Evolutionary conservation across 2,329 filamentous ascomycete genomes (phyloP).

Genomic region (Penicillium sp.): DNA sequence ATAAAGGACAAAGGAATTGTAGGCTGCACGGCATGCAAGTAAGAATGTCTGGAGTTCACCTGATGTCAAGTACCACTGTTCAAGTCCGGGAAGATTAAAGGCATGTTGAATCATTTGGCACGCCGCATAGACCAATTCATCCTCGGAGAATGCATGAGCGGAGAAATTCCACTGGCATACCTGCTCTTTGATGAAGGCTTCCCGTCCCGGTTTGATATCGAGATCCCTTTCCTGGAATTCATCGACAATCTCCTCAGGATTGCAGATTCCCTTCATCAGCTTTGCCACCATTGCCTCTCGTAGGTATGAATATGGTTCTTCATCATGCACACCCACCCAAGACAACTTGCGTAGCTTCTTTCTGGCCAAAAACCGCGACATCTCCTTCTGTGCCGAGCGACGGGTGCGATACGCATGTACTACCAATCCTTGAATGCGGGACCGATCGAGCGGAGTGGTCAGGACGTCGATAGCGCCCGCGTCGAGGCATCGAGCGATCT

Average conservation of each 20-base stretch:
- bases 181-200: slow-evolving; percentile 64
- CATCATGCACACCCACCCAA: slow-evolving; percentile 84
- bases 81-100: slow-evolving; percentile 75
- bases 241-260: slow-evolving; percentile 62
- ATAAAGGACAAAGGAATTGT: slow-evolving; percentile 94
- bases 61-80: slow-evolving; percentile 76
- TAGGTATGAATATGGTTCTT: slow-evolving; percentile 84
- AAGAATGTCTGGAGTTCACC: slow-evolving; percentile 83
- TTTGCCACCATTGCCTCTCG: slow-evolving; percentile 89
- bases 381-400: slow-evolving; percentile 72
- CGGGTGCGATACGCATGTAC: slow-evolving; percentile 82
- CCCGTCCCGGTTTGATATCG: slow-evolving; percentile 65
- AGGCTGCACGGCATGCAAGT: slow-evolving; percentile 85
- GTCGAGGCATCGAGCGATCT: slow-evolving; percentile 74
- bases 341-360: slow-evolving; percentile 80
- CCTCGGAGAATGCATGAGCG: slow-evolving; percentile 84
- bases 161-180: slow-evolving; percentile 84
- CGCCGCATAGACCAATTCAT: slow-evolving; percentile 85
- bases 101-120: slow-evolving; percentile 88
- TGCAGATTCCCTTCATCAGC: slow-evolving; percentile 86
- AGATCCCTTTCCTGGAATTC: slow-evolving; percentile 65
- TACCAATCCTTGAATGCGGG: slow-evolving; percentile 72
- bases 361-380: slow-evolving; percentile 69
- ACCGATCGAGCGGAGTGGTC: slow-evolving; percentile 72
- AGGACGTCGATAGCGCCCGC: slow-evolving; percentile 85